phyloP scores from a whole-genome alignment of 495 filamentous ascomycete species.

The Lasiosphaeris hirsuta region DNA sequence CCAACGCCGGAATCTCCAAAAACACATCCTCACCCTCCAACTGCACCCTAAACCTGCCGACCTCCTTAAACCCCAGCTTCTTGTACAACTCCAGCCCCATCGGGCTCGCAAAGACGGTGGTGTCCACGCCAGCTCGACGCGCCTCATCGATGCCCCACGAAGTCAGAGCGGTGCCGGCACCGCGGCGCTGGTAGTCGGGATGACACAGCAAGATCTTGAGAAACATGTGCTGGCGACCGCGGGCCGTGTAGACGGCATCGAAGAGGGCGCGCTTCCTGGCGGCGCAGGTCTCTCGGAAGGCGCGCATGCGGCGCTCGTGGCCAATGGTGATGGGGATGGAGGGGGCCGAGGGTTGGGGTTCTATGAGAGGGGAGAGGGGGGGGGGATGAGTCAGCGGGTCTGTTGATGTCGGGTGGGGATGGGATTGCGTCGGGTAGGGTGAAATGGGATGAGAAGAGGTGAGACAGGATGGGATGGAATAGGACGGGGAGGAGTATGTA shows the following conservation, averaged over 20 bases:
- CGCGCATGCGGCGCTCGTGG: conserved; percentile 20
- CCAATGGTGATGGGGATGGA: conserved; percentile 19
- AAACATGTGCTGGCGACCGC: conserved; percentile 24
- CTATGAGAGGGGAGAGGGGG: neutral
- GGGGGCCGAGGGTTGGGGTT: conserved; percentile 3
- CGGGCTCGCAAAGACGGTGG: conserved; percentile 29
- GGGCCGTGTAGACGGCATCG: conserved; percentile 14
- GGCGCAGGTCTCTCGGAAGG: conserved; percentile 20
- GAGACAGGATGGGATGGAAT: neutral
- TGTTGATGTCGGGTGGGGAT: neutral
- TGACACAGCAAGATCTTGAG: conserved; percentile 51
- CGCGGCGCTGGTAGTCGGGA: conserved; percentile 45
- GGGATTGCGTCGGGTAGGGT: neutral
- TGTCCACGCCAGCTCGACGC: conserved; percentile 11
- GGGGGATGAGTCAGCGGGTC: neutral
- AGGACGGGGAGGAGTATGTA: neutral
- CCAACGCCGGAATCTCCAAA: conserved; percentile 27
- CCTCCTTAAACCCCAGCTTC: conserved; percentile 27
- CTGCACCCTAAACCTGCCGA: conserved; percentile 26
- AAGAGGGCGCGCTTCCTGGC: conserved; percentile 18
- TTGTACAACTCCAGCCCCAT: conserved; percentile 26
- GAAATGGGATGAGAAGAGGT: neutral
- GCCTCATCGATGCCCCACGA: conserved; percentile 46
- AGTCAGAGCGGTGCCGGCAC: conserved; percentile 49
- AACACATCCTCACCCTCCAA: conserved; percentile 25